Evolutionary conservation across 495 filamentous ascomycete genomes (phyloP), one percentile per base, ranked within the genome.

Genomic region (Penicillium parvum): DNA sequence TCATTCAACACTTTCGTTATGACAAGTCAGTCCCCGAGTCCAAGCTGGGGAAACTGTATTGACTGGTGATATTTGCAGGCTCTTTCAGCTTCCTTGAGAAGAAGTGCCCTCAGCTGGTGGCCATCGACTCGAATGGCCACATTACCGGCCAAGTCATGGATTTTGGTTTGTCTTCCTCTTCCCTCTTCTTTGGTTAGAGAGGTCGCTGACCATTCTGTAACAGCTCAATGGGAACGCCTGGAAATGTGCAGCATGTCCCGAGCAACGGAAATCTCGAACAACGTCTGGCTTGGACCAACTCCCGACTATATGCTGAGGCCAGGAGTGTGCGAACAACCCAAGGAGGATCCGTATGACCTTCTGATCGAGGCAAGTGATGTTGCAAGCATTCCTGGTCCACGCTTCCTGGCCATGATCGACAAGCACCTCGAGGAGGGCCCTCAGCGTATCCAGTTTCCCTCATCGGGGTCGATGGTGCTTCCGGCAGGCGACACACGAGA

Each of bases 161-260:
- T 61, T 95, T 98, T 57, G 85, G 81, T 84, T 60, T 66, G 78
- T 70, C 12, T 12, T 16, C 10, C 3, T 12, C n/a, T n/a, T n/a
- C n/a, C n/a, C n/a, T n/a, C n/a, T n/a, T n/a, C n/a, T n/a, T n/a
- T n/a, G n/a, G n/a, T n/a, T n/a, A n/a, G n/a, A 5, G 10, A 17
- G 15, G 25, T n/a, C 14, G 11, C 14, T 37, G 12, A 42, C 12
- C 32, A 38, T 25, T 22, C n/a, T n/a, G n/a, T 17, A 8, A 7
- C 15, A 83, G 82, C 86, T 61, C 83, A 92, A 53, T 86, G 85
- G 66, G 92, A 98, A 63, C 78, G 90, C 36, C 50, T 79, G 29
- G 92, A 98, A 60, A 98, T 98, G 92, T 87, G 82, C 61, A 73
- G 74, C 41, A 96, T 98, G 91, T 90, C 90, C 2, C 79, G 78